Conservation (phyloP, 257 asterid genomes). For the Solanum arcanum region DNA sequence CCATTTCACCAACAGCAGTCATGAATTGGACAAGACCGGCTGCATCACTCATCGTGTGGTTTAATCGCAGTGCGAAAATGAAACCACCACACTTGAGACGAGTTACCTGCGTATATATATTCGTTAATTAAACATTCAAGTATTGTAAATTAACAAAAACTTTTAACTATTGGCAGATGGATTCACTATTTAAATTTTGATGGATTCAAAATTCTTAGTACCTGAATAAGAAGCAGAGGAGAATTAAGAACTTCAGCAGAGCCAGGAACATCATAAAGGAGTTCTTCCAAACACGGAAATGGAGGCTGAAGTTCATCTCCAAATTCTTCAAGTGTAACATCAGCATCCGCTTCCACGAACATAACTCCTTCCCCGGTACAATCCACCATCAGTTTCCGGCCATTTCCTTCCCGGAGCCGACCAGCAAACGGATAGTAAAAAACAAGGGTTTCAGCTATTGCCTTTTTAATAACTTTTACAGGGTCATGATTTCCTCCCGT, state of each 20-base stretch:
- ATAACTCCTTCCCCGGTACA: slow-evolving; percentile 15
- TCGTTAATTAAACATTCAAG: neutral
- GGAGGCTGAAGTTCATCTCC: slow-evolving; percentile 12
- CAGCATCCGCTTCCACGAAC: slow-evolving; percentile 18
- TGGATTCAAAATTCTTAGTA: neutral
- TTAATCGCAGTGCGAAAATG: slow-evolving; percentile 44
- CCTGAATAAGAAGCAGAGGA: neutral
- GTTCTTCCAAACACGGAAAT: slow-evolving; percentile 35
- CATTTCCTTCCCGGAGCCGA: slow-evolving; percentile 5
- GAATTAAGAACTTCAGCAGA: neutral
- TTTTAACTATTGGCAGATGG: neutral
- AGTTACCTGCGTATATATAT: slow-evolving; percentile 35
- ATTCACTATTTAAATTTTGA: too few relatives aligned
- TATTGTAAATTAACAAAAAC: neutral
- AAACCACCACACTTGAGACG: slow-evolving; percentile 61
- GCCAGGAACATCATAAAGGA: slow-evolving; percentile 46
- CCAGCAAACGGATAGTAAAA: slow-evolving; percentile 22
- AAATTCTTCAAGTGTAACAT: slow-evolving; percentile 1
- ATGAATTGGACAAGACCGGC: slow-evolving; percentile 52
- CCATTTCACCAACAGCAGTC: slow-evolving; percentile 48
- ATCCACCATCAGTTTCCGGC: slow-evolving; percentile 11
- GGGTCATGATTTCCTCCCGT: slow-evolving; percentile 8
- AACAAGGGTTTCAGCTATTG: slow-evolving; percentile 6
- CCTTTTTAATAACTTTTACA: slow-evolving; percentile 4
- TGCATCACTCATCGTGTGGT: slow-evolving; percentile 59